A percentile compares a stretch with the other conserved stretches of the same genome.
These are phyloP conservation scores for Trichophyton benhamiae DNA, from an alignment of 2,329 filamentous ascomycete species.

Conservation along the genomic window DNA sequence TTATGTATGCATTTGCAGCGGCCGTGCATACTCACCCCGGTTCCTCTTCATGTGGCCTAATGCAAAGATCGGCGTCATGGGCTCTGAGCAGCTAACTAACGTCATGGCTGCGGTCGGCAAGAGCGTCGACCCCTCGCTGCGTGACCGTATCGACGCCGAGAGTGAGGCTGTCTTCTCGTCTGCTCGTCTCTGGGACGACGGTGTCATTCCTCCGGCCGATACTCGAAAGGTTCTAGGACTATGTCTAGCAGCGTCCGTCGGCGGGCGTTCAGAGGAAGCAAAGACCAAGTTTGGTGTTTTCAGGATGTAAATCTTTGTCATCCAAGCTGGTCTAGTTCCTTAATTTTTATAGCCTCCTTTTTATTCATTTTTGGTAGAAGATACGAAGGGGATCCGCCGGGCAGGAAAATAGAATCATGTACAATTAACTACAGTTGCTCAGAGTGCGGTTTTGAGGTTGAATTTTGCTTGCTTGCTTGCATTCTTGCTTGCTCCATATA, in stretches of 20 bases:
- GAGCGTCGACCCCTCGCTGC: conserved; percentile 65
- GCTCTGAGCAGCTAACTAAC: conserved; percentile 73
- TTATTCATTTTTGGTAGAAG: background rate
- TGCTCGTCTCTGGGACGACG: conserved; percentile 83
- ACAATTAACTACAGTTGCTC: background rate
- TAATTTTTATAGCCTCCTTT: background rate
- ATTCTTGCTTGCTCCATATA: background rate
- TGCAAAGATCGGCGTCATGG: conserved; percentile 94
- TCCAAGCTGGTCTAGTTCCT: background rate
- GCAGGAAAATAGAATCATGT: conserved; percentile 1
- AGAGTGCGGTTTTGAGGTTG: background rate
- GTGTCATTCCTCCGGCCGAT: conserved; percentile 65
- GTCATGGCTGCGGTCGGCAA: conserved; percentile 95
- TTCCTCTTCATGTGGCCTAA: conserved; percentile 98
- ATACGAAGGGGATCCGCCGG: background rate
- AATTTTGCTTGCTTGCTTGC: background rate
- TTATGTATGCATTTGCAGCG: conserved; percentile 37
- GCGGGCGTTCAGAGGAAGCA: conserved; percentile 43
- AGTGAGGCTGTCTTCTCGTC: conserved; percentile 81
- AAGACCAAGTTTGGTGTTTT: conserved; percentile 67
- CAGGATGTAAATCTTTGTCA: conserved; percentile 51
- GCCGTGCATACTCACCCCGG: conserved; percentile 78
- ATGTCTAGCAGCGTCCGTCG: conserved; percentile 58
- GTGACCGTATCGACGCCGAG: conserved; percentile 75
- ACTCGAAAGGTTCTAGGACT: conserved; percentile 61